Base-by-base conservation (phyloP, 176 grass and related monocot species). In the Oryza meridionalis region DNA sequence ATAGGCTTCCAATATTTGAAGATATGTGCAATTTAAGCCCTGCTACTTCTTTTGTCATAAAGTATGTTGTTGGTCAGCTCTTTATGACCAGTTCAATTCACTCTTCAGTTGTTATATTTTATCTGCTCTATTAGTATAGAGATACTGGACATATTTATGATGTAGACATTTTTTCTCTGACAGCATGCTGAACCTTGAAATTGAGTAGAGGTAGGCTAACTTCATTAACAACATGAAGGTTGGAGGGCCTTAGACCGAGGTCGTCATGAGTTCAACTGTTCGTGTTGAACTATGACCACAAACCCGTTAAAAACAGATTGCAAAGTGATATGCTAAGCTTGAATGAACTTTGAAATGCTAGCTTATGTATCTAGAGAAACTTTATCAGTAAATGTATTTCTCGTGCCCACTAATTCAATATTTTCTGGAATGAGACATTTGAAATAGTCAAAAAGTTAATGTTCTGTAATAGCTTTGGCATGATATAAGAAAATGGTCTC, bases 11-110 rank as follows among this genome's bases (percentile, higher is more conserved):
- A 69, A 90, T 74, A 85, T 88, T 44, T 64, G 33, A 69, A 81
- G 71, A 74, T 65, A 67, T 43, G 32, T 75, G 63, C 77, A 75
- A 46, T 72, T 68, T 63, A 35, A 82, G 73, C n/a, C 24, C 35
- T 27, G 24, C 62, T 44, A 71, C 51, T 66, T 82, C 33, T 81
- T 92, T 94, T 81, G 46, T 77, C 37, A 79, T 97, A 75, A 97
- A 94, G 95, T 97, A 91, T 51, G 92, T 77, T 50, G 38, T 75
- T 86, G 0, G 58, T 25, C 3, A 74, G 27, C 22, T 73, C 21
- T 84, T 43, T 67, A 63, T 9, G 0, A 21, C 29, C 61, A 58
- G 29, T 62, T 33, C 11, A 5, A 6, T 78, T 33, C 32, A 24
- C 78, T 5, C 24, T 83, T 66, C 35, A 71, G 51, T 31, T 50